A percentile compares a stretch with the other conserved stretches of the same genome.
Evolutionary conservation across 73 alveolate species (phyloP).

Genomic region (Effrenium voratum): DNA sequence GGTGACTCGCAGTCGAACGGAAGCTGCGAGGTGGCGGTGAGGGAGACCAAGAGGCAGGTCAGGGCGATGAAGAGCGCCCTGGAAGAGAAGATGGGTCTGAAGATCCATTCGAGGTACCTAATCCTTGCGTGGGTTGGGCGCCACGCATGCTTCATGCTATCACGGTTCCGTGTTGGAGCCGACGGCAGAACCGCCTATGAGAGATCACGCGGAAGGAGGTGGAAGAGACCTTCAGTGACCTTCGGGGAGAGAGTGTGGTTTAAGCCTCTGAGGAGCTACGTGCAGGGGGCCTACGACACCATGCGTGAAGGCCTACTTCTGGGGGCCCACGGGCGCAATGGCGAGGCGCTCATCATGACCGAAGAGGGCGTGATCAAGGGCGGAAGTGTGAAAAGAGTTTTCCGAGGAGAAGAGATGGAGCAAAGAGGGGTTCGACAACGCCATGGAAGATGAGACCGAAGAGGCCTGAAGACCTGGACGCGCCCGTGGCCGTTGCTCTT

Average conservation of each 20-base stretch:
- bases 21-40: background rate
- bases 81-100: background rate
- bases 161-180: background rate
- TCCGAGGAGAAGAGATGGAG: background rate
- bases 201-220: background rate
- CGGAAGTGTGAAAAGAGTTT: slow-evolving; percentile 1
- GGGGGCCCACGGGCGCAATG: slow-evolving; percentile 59
- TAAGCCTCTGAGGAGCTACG: background rate
- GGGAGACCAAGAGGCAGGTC: slow-evolving; percentile 24
- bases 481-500: no score
- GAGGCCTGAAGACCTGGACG: no score
- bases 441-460: slow-evolving; percentile 40
- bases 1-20: slow-evolving; percentile 26
- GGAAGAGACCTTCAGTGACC: background rate
- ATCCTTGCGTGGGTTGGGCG: slow-evolving; percentile 19
- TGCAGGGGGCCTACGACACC: background rate
- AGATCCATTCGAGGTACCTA: background rate
- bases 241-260: slow-evolving; percentile 47
- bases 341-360: slow-evolving; percentile 39
- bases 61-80: slow-evolving; percentile 2
- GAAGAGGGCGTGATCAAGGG: slow-evolving; percentile 7
- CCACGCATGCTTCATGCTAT: slow-evolving; percentile 19
- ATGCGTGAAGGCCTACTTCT: background rate
- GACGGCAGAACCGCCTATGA: slow-evolving; percentile 36
- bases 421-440: background rate